These are phyloP conservation scores for Lophium mytilinum DNA, from an alignment of 495 filamentous ascomycete genomes.

Conservation along the genomic window DNA sequence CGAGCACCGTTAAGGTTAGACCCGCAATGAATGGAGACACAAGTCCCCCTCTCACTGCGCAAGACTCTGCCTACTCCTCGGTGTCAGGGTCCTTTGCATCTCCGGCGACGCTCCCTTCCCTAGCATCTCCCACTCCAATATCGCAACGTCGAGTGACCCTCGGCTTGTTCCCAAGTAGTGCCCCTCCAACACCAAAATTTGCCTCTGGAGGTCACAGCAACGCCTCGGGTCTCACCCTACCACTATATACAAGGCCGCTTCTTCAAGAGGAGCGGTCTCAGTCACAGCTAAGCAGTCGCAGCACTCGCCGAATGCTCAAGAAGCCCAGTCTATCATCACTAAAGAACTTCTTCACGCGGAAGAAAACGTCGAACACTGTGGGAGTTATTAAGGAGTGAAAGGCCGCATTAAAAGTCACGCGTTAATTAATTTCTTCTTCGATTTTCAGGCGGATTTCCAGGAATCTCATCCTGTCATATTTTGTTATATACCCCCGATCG, in stretches of 20 bases:
- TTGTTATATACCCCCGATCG: conserved; percentile 20
- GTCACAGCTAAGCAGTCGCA: conserved; percentile 12
- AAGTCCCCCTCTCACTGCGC: conserved; percentile 22
- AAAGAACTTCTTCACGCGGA: conserved; percentile 20
- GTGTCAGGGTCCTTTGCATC: conserved; percentile 22
- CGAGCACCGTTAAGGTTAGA: background rate
- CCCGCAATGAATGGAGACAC: conserved; percentile 1
- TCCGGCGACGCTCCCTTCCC: conserved; percentile 9
- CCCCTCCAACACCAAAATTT: conserved; percentile 17
- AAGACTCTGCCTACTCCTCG: conserved; percentile 25
- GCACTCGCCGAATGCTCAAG: conserved; percentile 14
- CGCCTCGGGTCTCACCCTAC: conserved; percentile 13
- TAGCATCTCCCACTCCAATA: conserved; percentile 10
- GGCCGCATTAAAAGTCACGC: background rate
- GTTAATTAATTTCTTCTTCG: no score
- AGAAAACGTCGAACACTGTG: conserved; percentile 2
- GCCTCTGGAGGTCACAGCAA: conserved; percentile 9
- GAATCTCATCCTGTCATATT: conserved; percentile 1
- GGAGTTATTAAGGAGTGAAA: background rate
- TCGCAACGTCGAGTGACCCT: conserved; percentile 20
- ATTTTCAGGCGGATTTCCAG: no score
- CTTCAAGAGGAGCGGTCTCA: conserved; percentile 10
- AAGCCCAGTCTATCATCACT: conserved; percentile 15
- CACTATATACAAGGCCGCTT: background rate
- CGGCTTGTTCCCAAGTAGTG: conserved; percentile 21